Evolutionary conservation across 2,329 filamentous ascomycete genomes (phyloP).

Genomic region (Tolypocladium amazonense): DNA sequence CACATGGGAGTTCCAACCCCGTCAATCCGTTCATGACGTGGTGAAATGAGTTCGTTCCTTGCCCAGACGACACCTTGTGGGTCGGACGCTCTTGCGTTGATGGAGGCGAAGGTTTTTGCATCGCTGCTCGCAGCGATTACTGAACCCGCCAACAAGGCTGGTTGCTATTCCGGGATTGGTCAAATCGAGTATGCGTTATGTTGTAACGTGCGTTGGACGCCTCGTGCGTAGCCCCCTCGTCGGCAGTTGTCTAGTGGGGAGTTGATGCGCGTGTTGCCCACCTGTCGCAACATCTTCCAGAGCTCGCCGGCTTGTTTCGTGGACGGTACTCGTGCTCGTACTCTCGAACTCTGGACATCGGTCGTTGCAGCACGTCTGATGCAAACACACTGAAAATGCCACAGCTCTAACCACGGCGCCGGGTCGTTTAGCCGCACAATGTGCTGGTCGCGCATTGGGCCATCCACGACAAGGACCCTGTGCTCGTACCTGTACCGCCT

Average conservation of each 20-base stretch:
- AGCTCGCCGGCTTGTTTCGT: neutral
- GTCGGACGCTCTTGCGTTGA: neutral
- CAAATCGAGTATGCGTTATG: neutral
- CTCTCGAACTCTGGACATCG: neutral
- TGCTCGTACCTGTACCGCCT: neutral
- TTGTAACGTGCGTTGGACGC: neutral
- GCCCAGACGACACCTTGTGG: neutral
- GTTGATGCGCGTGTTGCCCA: neutral
- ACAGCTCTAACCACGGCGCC: slow-evolving; percentile 3
- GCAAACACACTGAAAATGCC: neutral
- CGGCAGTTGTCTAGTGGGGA: neutral
- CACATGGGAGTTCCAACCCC: neutral
- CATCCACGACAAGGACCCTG: neutral
- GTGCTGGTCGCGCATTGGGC: neutral
- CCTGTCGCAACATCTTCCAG: neutral
- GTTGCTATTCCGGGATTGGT: neutral
- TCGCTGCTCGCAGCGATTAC: neutral
- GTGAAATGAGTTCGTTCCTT: neutral
- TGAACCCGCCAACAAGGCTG: neutral
- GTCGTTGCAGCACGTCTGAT: neutral
- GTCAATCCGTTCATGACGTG: neutral
- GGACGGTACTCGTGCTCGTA: neutral
- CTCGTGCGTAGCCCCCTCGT: neutral
- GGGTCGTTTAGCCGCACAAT: slow-evolving; percentile 3
- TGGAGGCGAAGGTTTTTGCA: neutral